Evolutionary conservation across 2,329 filamentous ascomycete genomes (phyloP).

Genomic region (Diplodia seriata): DNA sequence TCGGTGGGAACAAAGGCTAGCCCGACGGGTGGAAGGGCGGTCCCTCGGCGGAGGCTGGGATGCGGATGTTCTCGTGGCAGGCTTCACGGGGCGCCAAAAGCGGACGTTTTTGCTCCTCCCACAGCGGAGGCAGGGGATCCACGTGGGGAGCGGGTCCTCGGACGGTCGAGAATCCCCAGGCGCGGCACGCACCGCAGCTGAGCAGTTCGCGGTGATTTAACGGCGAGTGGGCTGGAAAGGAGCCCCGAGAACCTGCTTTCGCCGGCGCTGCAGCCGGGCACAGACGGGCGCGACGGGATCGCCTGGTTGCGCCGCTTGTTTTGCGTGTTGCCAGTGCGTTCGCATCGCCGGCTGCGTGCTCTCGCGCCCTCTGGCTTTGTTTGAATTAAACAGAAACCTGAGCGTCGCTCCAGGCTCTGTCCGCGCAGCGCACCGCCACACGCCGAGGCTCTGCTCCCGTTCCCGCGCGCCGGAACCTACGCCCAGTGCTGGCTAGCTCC

Average conservation of each 20-base stretch:
- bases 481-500: constrained; percentile 26
- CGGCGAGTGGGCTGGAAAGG: background rate
- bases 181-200: background rate
- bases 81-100: background rate
- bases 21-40: background rate
- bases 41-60: background rate
- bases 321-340: constrained; percentile 23
- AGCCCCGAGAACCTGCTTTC: constrained; percentile 25
- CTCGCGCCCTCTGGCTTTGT: constrained; percentile 17
- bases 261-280: constrained; percentile 14
- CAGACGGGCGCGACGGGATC: constrained; percentile 25
- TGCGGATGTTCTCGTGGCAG: background rate
- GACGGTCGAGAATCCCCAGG: background rate
- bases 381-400: constrained; percentile 29
- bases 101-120: background rate
- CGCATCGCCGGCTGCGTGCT: constrained; percentile 23
- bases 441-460: constrained; percentile 19
- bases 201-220: constrained; percentile 9
- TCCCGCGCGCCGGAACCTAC: constrained; percentile 30
- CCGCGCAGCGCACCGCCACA: constrained; percentile 31
- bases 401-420: constrained; percentile 11
- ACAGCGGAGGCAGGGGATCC: constrained; percentile 5
- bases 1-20: background rate
- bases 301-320: constrained; percentile 5
- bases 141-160: constrained; percentile 19